Conservation (phyloP, 768 basidiomycete species). For the Tephrocybe sp. region DNA sequence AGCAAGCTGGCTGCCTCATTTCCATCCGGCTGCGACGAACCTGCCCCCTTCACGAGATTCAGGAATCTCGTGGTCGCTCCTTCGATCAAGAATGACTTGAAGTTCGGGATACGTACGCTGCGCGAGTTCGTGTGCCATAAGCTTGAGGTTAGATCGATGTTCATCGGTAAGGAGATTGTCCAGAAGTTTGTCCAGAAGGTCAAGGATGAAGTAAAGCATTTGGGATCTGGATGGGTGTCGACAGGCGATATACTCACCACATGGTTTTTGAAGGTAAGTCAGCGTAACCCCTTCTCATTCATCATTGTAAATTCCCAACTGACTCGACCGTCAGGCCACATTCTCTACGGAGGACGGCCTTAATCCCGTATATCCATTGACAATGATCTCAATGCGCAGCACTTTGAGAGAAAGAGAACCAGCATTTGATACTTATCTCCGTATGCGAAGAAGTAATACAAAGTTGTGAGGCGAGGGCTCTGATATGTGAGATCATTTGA, state of each 20-base stretch:
- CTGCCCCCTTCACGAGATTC: no score
- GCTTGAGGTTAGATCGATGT: not conserved
- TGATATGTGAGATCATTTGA: no score
- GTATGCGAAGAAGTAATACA: no score
- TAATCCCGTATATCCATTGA: not conserved
- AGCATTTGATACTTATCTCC: not conserved
- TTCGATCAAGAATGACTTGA: no score
- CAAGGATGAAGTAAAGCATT: constrained; percentile 3
- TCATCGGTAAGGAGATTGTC: not conserved
- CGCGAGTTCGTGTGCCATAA: not conserved
- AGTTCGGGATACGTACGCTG: not conserved
- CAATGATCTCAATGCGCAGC: not conserved
- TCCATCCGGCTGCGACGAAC: not conserved
- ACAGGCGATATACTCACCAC: constrained; percentile 8
- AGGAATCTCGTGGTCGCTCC: no score
- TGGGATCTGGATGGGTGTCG: not conserved
- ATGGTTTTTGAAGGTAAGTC: constrained; percentile 8
- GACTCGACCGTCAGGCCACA: not conserved
- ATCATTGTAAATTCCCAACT: not conserved
- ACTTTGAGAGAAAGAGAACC: not conserved
- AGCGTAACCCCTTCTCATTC: not conserved
- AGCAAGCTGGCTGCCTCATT: not conserved
- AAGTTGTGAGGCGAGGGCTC: no score
- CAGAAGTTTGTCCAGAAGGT: not conserved
- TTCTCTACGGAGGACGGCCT: not conserved